phyloP scores from a whole-genome alignment of 164 flowering plant species.

The Santalum album region DNA sequence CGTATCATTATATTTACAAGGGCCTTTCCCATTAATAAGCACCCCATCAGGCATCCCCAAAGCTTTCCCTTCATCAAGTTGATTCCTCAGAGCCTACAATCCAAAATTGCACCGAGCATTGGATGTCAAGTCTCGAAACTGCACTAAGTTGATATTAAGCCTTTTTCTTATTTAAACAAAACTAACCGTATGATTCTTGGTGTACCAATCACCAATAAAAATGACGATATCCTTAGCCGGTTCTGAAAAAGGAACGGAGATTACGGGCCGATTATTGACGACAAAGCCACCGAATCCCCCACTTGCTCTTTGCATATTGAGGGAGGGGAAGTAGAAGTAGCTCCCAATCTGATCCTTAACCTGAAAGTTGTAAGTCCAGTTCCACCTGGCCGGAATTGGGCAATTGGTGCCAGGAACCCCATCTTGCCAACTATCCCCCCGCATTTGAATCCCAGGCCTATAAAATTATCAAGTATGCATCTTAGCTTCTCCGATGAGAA shows the following conservation, averaged over 20 bases:
- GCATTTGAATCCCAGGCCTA: constrained; percentile 84
- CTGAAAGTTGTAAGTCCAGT: constrained; percentile 91
- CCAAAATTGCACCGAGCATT: constrained; percentile 3
- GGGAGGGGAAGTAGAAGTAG: constrained; percentile 89
- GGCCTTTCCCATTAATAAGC: constrained; percentile 93
- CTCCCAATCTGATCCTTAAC: constrained; percentile 99
- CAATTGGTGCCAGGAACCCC: constrained; percentile 92
- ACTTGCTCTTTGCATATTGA: constrained; percentile 76
- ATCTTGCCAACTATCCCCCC: constrained; percentile 92
- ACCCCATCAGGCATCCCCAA: constrained; percentile 98
- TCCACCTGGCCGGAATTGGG: constrained; percentile 86
- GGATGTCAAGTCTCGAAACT: neutral
- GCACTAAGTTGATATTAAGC: too few species aligned
- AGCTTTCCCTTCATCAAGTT: constrained; percentile 63
- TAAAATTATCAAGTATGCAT: neutral
- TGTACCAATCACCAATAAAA: constrained; percentile 92
- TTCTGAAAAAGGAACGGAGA: constrained; percentile 66
- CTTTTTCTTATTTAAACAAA: neutral
- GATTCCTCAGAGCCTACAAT: constrained; percentile 61
- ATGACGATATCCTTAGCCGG: constrained; percentile 78
- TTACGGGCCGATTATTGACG: constrained; percentile 55
- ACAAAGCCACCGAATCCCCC: constrained; percentile 87
- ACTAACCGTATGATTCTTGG: constrained; percentile 77
- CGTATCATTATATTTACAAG: constrained; percentile 72
- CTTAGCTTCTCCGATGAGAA: too few species aligned